phyloP scores from a whole-genome alignment of 2,329 filamentous ascomycete genomes.

The Curvularia lunata region DNA sequence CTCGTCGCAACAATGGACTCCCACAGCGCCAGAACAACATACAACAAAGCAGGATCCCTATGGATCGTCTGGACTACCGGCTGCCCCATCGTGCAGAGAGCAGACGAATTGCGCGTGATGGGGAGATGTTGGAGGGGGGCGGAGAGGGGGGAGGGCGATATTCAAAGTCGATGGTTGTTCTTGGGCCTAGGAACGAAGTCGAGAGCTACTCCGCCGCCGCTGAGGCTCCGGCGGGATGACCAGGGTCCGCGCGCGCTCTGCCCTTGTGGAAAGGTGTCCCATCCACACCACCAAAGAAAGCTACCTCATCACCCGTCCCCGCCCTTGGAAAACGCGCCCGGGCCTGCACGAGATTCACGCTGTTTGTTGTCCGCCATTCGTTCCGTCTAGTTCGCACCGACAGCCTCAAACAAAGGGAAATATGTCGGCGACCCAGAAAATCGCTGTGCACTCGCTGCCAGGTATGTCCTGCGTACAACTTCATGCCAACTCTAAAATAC shows the following conservation, averaged over 20 bases:
- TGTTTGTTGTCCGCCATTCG: neutral
- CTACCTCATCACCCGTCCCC: slow-evolving; percentile 4
- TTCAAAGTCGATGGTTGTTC: slow-evolving; percentile 14
- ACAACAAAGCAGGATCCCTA: slow-evolving; percentile 98
- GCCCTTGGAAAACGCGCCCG: slow-evolving; percentile 14
- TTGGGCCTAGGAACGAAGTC: slow-evolving; percentile 12
- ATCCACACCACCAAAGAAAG: slow-evolving; percentile 30
- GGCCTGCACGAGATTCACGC: slow-evolving; percentile 9
- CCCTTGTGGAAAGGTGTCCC: slow-evolving; percentile 47
- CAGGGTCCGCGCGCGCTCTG: slow-evolving; percentile 41
- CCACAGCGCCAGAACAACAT: slow-evolving; percentile 49
- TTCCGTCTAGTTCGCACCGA: neutral
- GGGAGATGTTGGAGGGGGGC: slow-evolving; percentile 15
- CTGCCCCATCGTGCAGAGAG: slow-evolving; percentile 72
- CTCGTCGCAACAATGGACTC: neutral
- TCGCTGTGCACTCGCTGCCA: slow-evolving; percentile 71
- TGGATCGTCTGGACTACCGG: slow-evolving; percentile 92
- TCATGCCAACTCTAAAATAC: slow-evolving; percentile 1
- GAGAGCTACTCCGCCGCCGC: slow-evolving; percentile 27
- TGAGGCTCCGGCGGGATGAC: slow-evolving; percentile 36
- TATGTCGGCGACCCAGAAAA: slow-evolving; percentile 56
- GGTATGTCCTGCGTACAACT: slow-evolving; percentile 52
- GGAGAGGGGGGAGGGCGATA: slow-evolving; percentile 12
- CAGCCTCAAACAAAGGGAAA: neutral
- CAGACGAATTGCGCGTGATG: slow-evolving; percentile 24